Percentiles rank a stretch among this genome's conserved stretches.
Evolutionary conservation across 148 eudicot genomes (phyloP).

Genomic region (Bassia scoparia): DNA sequence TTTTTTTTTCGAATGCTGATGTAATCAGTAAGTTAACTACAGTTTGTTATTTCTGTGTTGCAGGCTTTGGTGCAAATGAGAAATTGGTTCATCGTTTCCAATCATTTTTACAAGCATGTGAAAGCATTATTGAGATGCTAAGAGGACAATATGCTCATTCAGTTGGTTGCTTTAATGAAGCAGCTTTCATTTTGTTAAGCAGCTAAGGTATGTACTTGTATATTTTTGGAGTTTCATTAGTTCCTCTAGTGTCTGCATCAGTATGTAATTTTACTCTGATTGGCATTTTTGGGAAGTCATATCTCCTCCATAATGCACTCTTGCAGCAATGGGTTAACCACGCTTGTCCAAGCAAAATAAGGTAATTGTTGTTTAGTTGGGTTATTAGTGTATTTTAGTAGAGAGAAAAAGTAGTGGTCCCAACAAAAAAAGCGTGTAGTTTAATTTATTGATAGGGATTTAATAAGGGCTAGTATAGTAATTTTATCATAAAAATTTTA

Average conservation of each 20-base stretch:
- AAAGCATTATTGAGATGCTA: conserved; percentile 89
- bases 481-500: too few relatives aligned
- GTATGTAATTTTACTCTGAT: background rate
- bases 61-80: conserved; percentile 96
- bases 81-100: conserved; percentile 85
- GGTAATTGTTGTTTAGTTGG: too few relatives aligned
- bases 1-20: too few relatives aligned
- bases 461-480: too few relatives aligned
- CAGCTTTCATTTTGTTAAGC: conserved; percentile 86
- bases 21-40: too few relatives aligned
- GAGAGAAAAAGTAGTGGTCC: too few relatives aligned
- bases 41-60: conserved; percentile 10
- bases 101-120: conserved; percentile 88
- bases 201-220: conserved; percentile 49
- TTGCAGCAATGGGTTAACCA: too few relatives aligned
- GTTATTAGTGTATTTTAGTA: too few relatives aligned
- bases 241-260: background rate
- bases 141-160: conserved; percentile 99
- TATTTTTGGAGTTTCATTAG: background rate
- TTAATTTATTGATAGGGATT: too few relatives aligned
- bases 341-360: too few relatives aligned
- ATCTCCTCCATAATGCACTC: too few relatives aligned
- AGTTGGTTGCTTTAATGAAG: conserved; percentile 73
- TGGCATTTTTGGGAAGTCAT: background rate
- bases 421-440: too few relatives aligned